phyloP scores from a whole-genome alignment of 208 protist genomes.

The Acanthamoeba culbertsoni region DNA sequence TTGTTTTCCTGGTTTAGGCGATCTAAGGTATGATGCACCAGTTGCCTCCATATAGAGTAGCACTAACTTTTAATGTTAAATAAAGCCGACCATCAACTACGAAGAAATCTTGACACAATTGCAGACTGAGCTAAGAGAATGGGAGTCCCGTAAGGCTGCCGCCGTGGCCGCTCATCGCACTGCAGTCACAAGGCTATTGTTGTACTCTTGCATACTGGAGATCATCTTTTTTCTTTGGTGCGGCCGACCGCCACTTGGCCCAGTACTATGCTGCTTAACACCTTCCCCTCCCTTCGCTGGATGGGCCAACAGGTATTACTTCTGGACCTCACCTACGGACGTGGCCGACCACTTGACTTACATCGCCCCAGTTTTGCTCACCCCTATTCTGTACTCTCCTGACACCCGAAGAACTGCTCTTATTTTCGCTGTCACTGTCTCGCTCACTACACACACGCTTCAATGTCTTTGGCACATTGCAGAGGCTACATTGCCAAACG shows the following conservation, averaged over 20 bases:
- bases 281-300: neutral
- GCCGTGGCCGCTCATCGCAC: neutral
- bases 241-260: neutral
- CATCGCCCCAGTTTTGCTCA: neutral
- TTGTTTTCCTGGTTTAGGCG: constrained; percentile 28
- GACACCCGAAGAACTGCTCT: neutral
- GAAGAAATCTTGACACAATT: constrained; percentile 30
- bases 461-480: neutral
- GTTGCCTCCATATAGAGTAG: neutral
- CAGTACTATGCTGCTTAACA: neutral
- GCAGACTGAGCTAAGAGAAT: neutral
- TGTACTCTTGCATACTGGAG: neutral
- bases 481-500: neutral
- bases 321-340: neutral
- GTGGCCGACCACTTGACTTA: neutral
- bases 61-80: neutral
- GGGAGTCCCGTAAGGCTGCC: neutral
- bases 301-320: neutral
- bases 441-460: neutral
- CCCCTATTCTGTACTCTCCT: neutral
- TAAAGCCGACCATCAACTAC: neutral
- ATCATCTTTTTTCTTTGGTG: constrained; percentile 30
- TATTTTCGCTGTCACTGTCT: neutral
- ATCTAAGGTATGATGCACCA: neutral
- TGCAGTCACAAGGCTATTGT: neutral